phyloP scores from a whole-genome alignment of 2,329 filamentous ascomycete species.

The Monilinia aucupariae region DNA sequence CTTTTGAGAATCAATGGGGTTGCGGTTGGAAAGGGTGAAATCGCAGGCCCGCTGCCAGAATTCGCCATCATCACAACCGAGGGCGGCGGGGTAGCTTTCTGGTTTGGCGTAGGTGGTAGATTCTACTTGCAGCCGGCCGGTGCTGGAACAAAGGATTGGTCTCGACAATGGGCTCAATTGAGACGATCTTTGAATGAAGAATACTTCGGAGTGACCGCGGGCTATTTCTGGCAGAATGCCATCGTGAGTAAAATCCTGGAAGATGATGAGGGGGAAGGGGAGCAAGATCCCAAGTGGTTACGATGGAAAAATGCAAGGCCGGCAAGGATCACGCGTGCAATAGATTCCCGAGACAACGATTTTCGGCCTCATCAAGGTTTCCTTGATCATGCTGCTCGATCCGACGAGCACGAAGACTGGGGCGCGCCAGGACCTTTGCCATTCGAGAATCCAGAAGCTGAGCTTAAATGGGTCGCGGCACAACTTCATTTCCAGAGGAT shows the following conservation, averaged over 20 bases:
- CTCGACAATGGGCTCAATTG: conserved; percentile 21
- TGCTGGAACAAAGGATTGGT: background rate
- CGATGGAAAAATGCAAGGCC: conserved; percentile 10
- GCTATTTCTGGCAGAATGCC: conserved; percentile 26
- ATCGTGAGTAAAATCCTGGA: conserved; percentile 19
- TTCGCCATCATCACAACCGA: conserved; percentile 32
- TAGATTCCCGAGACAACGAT: background rate
- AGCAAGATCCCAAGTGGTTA: conserved; percentile 13
- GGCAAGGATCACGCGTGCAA: background rate
- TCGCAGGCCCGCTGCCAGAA: conserved; percentile 32
- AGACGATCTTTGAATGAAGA: conserved; percentile 12
- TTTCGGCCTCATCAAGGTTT: too few species aligned
- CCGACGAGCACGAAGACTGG: background rate
- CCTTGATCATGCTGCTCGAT: background rate
- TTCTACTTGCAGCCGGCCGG: conserved; percentile 17
- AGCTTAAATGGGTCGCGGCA: conserved; percentile 14
- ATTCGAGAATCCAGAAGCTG: conserved; percentile 4
- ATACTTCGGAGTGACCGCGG: conserved; percentile 16
- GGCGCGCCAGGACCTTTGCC: conserved; percentile 14
- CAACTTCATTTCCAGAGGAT: conserved; percentile 5
- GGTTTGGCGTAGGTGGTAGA: conserved; percentile 28
- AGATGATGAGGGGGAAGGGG: conserved; percentile 10
- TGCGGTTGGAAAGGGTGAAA: conserved; percentile 26
- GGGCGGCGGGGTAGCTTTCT: conserved; percentile 30
- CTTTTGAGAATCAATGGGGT: conserved; percentile 30